Conservation (phyloP, 495 filamentous ascomycete species). For the Chaetomium cochliodes region DNA sequence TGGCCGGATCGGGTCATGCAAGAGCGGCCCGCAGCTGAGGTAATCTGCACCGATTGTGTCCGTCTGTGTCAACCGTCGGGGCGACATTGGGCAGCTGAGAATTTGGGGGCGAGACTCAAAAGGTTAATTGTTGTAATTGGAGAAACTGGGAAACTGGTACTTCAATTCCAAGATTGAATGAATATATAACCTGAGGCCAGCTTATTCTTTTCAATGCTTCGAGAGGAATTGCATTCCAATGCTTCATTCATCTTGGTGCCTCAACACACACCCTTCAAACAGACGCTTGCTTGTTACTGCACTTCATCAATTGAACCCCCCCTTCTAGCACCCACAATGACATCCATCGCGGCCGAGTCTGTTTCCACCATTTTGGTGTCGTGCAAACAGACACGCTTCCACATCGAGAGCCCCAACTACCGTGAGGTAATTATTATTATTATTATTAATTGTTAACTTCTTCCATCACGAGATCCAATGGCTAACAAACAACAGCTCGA, state of each 20-base stretch:
- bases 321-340: conserved; percentile 33
- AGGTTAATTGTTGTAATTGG: too few relatives aligned
- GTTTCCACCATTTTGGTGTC: conserved; percentile 52
- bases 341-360: conserved; percentile 48
- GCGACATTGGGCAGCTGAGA: too few relatives aligned
- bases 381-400: conserved; percentile 59
- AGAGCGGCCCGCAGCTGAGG: neutral
- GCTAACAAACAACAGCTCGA: conserved; percentile 52
- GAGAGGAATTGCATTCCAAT: too few relatives aligned
- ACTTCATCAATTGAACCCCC: neutral
- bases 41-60: neutral
- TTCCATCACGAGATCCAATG: neutral
- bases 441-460: neutral
- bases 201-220: too few relatives aligned
- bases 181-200: too few relatives aligned
- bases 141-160: too few relatives aligned
- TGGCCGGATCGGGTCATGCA: neutral
- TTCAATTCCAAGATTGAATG: too few relatives aligned
- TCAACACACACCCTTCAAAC: too few relatives aligned
- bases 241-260: too few relatives aligned
- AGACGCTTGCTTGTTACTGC: too few relatives aligned
- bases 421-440: conserved; percentile 42
- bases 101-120: too few relatives aligned
- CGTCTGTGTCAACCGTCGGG: neutral
- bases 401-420: conserved; percentile 54